Evolutionary conservation across 2,329 filamentous ascomycete genomes (phyloP).

Genomic region (Talaromyces albobiverticillius): DNA sequence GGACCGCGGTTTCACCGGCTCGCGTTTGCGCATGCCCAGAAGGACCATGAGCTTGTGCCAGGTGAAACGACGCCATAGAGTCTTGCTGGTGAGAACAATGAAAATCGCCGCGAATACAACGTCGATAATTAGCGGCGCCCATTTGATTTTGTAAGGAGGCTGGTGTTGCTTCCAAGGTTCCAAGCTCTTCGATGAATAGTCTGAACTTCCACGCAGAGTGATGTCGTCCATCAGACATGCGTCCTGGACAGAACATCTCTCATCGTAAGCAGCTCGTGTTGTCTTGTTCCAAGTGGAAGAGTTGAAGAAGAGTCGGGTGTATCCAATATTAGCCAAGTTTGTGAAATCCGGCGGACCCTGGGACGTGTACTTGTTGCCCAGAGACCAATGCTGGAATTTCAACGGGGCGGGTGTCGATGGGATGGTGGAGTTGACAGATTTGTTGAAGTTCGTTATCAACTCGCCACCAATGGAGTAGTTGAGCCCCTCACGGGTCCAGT

Average conservation of each 20-base stretch:
- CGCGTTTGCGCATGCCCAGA: conserved; percentile 8
- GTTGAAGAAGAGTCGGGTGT: conserved; percentile 52
- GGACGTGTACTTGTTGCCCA: conserved; percentile 44
- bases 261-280: conserved; percentile 23
- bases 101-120: conserved; percentile 11
- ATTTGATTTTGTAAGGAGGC: conserved; percentile 16
- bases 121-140: conserved; percentile 14
- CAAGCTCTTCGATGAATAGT: conserved; percentile 22
- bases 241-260: conserved; percentile 26
- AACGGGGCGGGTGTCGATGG: conserved; percentile 43
- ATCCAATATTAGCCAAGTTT: conserved; percentile 44
- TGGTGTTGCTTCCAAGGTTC: conserved; percentile 30
- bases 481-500: conserved; percentile 46
- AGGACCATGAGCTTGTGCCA: conserved; percentile 13
- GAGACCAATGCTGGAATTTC: conserved; percentile 49
- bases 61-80: conserved; percentile 14
- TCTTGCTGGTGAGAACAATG: conserved; percentile 12
- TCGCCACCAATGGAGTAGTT: conserved; percentile 43
- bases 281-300: conserved; percentile 40
- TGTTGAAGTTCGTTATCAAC: conserved; percentile 31
- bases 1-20: conserved; percentile 2
- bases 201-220: conserved; percentile 31
- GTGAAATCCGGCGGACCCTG: conserved; percentile 42
- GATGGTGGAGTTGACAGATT: conserved; percentile 30
- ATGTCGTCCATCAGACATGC: conserved; percentile 37